Percentiles rank a stretch among this genome's conserved stretches.
Evolutionary conservation across 2,329 filamentous ascomycete genomes (phyloP).

Genomic region (Ascomycota sp.): DNA sequence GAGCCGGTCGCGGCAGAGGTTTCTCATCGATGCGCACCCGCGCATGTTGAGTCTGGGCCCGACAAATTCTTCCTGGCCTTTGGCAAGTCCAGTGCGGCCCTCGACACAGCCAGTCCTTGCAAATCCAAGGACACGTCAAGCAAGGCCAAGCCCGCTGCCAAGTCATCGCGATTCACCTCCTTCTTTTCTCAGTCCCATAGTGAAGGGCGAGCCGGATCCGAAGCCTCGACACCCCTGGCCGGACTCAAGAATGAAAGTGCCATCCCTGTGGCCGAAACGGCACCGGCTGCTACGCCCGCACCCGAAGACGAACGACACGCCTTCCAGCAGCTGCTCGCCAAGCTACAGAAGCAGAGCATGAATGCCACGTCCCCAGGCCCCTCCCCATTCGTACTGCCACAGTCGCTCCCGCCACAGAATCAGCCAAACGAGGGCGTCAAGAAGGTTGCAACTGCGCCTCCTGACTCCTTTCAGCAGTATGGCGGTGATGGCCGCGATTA

Average conservation of each 20-base stretch:
- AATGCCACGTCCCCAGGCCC: slow-evolving; percentile 23
- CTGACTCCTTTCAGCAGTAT: slow-evolving; percentile 27
- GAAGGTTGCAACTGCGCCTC: slow-evolving; percentile 22
- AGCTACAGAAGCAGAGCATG: slow-evolving; percentile 45
- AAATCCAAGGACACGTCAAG: slow-evolving; percentile 21
- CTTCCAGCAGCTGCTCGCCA: slow-evolving; percentile 63
- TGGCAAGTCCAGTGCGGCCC: slow-evolving; percentile 13
- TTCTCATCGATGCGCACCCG: slow-evolving; percentile 27
- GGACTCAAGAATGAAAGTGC: slow-evolving; percentile 7
- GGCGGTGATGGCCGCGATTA: slow-evolving; percentile 24
- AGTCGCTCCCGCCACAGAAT: slow-evolving; percentile 11
- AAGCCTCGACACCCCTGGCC: slow-evolving; percentile 23
- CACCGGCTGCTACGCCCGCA: slow-evolving; percentile 5
- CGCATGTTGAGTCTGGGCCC: slow-evolving; percentile 44
- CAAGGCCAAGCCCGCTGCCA: slow-evolving; percentile 35
- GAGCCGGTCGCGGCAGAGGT: slow-evolving; percentile 17
- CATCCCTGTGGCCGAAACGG: not conserved
- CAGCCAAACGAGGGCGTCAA: slow-evolving; percentile 9
- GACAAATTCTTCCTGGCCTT: slow-evolving; percentile 59
- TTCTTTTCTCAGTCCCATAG: slow-evolving; percentile 41
- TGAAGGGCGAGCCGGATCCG: slow-evolving; percentile 27
- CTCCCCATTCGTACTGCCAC: slow-evolving; percentile 18
- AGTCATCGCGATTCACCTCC: slow-evolving; percentile 71
- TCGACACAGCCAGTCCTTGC: slow-evolving; percentile 31
- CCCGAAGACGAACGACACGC: slow-evolving; percentile 61